phyloP scores from a whole-genome alignment of 495 filamentous ascomycete genomes.

The Pseudevernia furfuracea region DNA sequence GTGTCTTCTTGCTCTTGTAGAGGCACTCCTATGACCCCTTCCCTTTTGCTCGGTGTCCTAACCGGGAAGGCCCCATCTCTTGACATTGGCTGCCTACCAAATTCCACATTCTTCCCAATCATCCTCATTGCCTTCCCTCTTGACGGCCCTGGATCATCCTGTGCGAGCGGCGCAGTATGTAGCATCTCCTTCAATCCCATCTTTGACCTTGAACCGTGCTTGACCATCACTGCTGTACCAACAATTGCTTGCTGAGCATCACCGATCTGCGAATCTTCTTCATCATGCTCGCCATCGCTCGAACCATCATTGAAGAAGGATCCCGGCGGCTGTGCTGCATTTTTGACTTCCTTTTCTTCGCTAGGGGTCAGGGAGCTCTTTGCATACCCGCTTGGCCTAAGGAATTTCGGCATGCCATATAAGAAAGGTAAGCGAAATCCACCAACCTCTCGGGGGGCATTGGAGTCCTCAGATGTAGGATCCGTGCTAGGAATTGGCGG shows the following conservation, averaged over 20 bases:
- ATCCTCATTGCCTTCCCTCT: not conserved
- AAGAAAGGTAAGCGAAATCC: constrained; percentile 1
- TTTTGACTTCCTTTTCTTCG: constrained; percentile 3
- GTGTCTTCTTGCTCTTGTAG: not conserved
- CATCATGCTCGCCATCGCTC: constrained; percentile 13
- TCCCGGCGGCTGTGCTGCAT: constrained; percentile 2
- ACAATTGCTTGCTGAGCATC: constrained; percentile 13
- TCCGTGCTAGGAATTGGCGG: not conserved
- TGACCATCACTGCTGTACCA: constrained; percentile 13
- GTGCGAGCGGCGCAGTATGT: constrained; percentile 5
- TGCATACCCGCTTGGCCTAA: not conserved
- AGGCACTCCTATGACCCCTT: constrained; percentile 2
- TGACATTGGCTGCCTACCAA: not conserved
- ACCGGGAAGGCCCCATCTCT: constrained; percentile 7
- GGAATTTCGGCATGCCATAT: constrained; percentile 4
- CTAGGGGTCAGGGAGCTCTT: not conserved
- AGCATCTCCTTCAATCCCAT: constrained; percentile 20
- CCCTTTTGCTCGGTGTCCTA: constrained; percentile 12
- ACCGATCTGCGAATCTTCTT: constrained; percentile 11
- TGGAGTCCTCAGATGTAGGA: not conserved
- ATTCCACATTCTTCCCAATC: not conserved
- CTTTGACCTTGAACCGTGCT: constrained; percentile 14
- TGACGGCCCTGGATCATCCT: constrained; percentile 11
- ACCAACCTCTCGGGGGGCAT: not conserved
- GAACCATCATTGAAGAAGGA: constrained; percentile 19